Evolutionary conservation across 257 asterid genomes (phyloP).

Genomic region (Hygrophila difformis): DNA sequence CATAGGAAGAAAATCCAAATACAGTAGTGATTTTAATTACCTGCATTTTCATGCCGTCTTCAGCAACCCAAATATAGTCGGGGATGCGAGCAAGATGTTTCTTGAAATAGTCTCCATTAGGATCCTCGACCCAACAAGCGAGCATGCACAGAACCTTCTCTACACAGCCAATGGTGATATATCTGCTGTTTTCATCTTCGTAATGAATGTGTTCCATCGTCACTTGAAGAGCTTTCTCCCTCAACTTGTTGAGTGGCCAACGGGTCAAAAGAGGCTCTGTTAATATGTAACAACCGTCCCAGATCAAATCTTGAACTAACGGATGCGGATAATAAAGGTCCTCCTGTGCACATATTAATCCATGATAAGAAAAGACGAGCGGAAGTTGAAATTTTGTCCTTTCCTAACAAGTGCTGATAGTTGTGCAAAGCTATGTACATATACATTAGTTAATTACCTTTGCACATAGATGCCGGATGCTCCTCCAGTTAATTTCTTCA

Average conservation of each 20-base stretch:
- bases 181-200: constrained; percentile 67
- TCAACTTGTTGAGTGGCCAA: constrained; percentile 60
- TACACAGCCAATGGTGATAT: constrained; percentile 67
- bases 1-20: neutral
- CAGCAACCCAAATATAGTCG: constrained; percentile 70
- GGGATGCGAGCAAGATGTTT: constrained; percentile 70
- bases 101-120: constrained; percentile 66
- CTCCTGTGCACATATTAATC: constrained; percentile 34
- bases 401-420: no score
- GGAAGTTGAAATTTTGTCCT: no score
- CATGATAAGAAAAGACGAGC: no score
- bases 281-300: constrained; percentile 52
- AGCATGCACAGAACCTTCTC: constrained; percentile 66
- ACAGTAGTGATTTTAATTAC: constrained; percentile 9
- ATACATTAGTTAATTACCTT: constrained; percentile 27
- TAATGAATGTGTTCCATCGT: constrained; percentile 69
- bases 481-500: constrained; percentile 45
- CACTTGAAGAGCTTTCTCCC: constrained; percentile 53
- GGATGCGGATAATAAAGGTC: constrained; percentile 75
- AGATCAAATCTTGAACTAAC: constrained; percentile 51
- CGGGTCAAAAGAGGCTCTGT: constrained; percentile 64
- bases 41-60: constrained; percentile 90
- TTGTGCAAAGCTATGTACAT: no score
- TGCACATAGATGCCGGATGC: constrained; percentile 50
- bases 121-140: constrained; percentile 82